Base-by-base conservation (phyloP, 345 rosid genomes). In the Firmiana major region DNA sequence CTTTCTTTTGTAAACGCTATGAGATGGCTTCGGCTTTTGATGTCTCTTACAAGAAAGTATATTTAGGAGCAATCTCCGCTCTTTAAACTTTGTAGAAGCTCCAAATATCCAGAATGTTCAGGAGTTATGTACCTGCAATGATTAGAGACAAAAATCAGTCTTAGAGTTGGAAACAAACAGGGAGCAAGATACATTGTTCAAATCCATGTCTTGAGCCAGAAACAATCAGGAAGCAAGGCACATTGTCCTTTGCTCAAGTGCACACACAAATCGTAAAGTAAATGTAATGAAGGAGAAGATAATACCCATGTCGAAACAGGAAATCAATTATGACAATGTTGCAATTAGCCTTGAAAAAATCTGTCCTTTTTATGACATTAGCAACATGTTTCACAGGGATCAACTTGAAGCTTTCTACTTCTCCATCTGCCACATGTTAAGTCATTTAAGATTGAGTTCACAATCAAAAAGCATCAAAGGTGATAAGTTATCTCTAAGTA, bases 261-360 rank as follows among this genome's bases (percentile, higher is more conserved):
- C 15, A 24, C 36, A 9, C 9, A 13, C 6, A 19, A 34, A 19
- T 60, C 26, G 5, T 24, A 49, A 36, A 13, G 22, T 10, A 49
- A 48, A 36, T 21, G 22, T 10, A 49, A 48, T 6, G 19, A 75
- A 77, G 54, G 79, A 76, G 76, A 79, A 76, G 75, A 54, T 71
- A 65, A 70, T 87, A 94, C 96, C 99, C 98, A 36, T 95, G 99
- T 45, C 97, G 98, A 81, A 90, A 88, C 73, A 93, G 86, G 86
- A 95, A 93, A 85, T 93, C 96, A 26, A 88, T 88, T 78, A 93
- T 89, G 85, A 90, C 96, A 54, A 93, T 88, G 19, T 93, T 83
- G 86, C 98, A 93, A 76, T 93, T 94, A 7, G 91, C 84, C 86
- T 94, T 94, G 90, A 87, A 94, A 82, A 88, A 90, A 62, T 82